Evolutionary conservation across 176 grass and related monocot species (phyloP).

Genomic region (Panicum miliaceum): DNA sequence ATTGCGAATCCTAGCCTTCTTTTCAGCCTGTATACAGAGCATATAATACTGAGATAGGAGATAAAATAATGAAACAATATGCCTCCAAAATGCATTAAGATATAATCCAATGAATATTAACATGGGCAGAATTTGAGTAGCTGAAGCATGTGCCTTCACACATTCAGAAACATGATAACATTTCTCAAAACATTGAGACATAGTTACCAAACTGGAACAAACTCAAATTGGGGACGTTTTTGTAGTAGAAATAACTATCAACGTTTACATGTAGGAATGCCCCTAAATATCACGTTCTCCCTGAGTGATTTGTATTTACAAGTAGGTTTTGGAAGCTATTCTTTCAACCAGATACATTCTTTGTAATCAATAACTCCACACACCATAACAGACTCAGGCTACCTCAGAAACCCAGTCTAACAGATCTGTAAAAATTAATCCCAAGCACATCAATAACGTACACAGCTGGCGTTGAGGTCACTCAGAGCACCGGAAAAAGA

Average conservation of each 20-base stretch:
- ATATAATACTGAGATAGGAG: conserved; percentile 15
- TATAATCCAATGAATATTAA: neutral
- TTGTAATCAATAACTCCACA: neutral
- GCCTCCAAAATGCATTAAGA: neutral
- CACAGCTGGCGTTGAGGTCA: neutral
- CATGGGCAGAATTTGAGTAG: neutral
- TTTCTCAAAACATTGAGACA: neutral
- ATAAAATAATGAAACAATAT: neutral
- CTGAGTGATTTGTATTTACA: neutral
- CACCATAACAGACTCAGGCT: neutral
- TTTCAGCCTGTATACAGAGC: conserved; percentile 61
- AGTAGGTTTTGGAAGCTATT: neutral
- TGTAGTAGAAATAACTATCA: neutral
- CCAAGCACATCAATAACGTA: neutral
- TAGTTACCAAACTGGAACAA: conserved; percentile 23
- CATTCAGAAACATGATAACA: conserved; percentile 14
- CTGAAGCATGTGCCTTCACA: neutral
- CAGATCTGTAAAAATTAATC: neutral
- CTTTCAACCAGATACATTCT: neutral
- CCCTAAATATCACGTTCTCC: neutral
- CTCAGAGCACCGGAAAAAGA: neutral
- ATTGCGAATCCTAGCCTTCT: conserved; percentile 70
- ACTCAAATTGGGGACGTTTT: neutral
- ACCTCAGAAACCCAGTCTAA: neutral
- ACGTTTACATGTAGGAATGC: neutral